Base-by-base conservation (phyloP, 208 protist genomes). In the Herpetomonas tarakana region DNA sequence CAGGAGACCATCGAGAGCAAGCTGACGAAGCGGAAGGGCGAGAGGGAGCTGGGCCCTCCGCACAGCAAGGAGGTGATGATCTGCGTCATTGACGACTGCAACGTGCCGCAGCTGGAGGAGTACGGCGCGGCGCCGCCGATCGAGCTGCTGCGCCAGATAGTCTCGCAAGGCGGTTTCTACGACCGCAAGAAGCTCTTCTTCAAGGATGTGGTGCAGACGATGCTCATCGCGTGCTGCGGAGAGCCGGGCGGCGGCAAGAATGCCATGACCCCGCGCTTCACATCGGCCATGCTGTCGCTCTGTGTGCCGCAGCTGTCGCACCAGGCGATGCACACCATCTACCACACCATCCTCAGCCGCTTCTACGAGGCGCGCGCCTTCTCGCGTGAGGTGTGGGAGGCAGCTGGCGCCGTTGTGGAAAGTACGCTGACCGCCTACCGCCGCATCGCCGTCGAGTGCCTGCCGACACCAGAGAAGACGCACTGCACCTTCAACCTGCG, bases 401-500 rank as follows among this genome's bases (percentile, higher is more conserved):
- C 94, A 16, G 74, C 81, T 0, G 55, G 66, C 51, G 65, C 81
- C 22, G 78, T 97, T 21, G 93, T 98, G 12, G 75, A 93, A 22
- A 93, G 92, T 27, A 98, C 96, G 6, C 81, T 98, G 18, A 74
- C 92, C 21, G 78, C 97, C 18, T 99, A 99, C 80, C 65, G 88
- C 52, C 88, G 79, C 51, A 97, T 98, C 47, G 76, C 83, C 21
- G 62, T 70, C 18, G 94, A 97, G 66, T 87, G 98, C 22, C 75
- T 98, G 39, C 98, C 98, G 12, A 99, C 97, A 7, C 97, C 98
- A 16, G 81, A 96, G 44, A 98, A 98, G 74, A 93, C 89, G 11
- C 98, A 99, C 78, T 99, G 98, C 81, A 98, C 96, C 18, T 99
- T 99, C 88, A 99, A 99, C 79, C 61, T 99, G 64, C 89, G 98